Percentiles rank a stretch among this genome's conserved stretches.
phyloP scores from a whole-genome alignment of 345 rosid species.

The Acer negundo region DNA sequence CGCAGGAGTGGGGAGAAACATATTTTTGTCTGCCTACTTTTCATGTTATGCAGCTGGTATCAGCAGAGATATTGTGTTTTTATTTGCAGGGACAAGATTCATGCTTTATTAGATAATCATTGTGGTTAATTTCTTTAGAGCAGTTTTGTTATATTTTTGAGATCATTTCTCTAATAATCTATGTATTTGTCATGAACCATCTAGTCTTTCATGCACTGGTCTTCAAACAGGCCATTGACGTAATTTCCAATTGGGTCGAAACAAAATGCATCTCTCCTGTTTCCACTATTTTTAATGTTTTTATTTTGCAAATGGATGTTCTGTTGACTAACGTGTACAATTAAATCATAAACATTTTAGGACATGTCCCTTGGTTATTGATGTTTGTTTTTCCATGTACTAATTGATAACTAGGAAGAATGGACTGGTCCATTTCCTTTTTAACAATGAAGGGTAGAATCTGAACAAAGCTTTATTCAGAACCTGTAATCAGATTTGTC shows the following conservation, averaged over 20 bases:
- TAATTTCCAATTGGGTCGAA: background rate
- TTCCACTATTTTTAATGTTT: too few relatives aligned
- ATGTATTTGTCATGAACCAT: background rate
- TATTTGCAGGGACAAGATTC: background rate
- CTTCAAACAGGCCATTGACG: too few relatives aligned
- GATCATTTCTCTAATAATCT: background rate
- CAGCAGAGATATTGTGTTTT: background rate
- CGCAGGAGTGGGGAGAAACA: slow-evolving; percentile 8
- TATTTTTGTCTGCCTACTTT: background rate
- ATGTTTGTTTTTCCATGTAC: too few relatives aligned
- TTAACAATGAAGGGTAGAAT: background rate
- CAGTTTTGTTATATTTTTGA: background rate
- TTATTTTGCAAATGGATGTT: too few relatives aligned
- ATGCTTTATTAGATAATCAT: background rate
- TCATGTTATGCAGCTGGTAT: background rate
- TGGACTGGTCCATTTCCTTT: background rate
- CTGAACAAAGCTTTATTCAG: background rate
- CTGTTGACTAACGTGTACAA: too few relatives aligned
- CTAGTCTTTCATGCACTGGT: too few relatives aligned
- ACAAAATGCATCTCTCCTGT: background rate
- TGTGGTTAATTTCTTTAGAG: background rate
- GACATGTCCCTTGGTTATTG: too few relatives aligned
- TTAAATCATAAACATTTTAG: too few relatives aligned
- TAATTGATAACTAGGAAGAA: too few relatives aligned
- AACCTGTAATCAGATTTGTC: background rate